phyloP scores from a whole-genome alignment of 495 filamentous ascomycete genomes.

The Aspergillus diversus region DNA sequence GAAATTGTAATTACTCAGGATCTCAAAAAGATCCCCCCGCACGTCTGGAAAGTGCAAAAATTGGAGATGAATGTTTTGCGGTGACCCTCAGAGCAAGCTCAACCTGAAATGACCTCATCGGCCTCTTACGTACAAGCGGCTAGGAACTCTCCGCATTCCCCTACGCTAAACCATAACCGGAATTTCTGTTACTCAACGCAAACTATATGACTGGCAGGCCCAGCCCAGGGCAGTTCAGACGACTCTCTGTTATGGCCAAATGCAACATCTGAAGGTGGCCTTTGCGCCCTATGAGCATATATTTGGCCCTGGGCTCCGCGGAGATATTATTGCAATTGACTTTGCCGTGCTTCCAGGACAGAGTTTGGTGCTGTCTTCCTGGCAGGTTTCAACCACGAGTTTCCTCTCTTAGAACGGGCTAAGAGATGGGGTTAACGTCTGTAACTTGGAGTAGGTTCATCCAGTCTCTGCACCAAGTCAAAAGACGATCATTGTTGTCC shows the following conservation, averaged over 20 bases:
- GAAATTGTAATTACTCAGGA: no score
- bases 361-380: not conserved
- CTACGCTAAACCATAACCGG: constrained; percentile 32
- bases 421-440: not conserved
- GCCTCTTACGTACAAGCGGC: constrained; percentile 13
- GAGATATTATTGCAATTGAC: constrained; percentile 12
- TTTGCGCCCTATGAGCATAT: not conserved
- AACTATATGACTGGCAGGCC: constrained; percentile 40
- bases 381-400: not conserved
- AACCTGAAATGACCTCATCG: not conserved
- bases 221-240: not conserved
- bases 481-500: not conserved
- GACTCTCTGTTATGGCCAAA: not conserved
- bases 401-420: not conserved
- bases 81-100: no score
- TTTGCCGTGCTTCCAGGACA: not conserved
- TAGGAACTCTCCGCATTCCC: not conserved
- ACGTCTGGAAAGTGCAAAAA: no score
- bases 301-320: constrained; percentile 14
- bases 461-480: not conserved
- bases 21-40: no score
- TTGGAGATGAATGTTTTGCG: no score
- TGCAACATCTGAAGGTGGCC: not conserved
- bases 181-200: constrained; percentile 49
- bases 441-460: not conserved